phyloP scores from a whole-genome alignment of 768 basidiomycete genomes.

The Lenzites betulinus region DNA sequence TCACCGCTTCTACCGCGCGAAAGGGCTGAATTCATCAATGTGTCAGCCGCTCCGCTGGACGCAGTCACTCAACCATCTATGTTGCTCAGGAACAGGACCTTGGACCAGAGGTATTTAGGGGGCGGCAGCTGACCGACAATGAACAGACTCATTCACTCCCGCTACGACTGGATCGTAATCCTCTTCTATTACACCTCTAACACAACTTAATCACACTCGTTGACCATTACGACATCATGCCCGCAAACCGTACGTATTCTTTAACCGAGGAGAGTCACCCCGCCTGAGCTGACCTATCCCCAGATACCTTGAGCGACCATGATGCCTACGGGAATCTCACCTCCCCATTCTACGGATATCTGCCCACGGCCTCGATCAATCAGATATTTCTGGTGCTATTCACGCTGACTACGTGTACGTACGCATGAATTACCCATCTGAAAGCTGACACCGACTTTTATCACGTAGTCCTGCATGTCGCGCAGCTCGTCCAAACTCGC shows the following conservation, averaged over 20 bases:
- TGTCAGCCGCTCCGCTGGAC: too few relatives aligned
- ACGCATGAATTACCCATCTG: not conserved
- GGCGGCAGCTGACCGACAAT: too few relatives aligned
- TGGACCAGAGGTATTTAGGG: too few relatives aligned
- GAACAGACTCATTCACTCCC: too few relatives aligned
- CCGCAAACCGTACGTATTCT: not conserved
- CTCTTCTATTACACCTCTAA: too few relatives aligned
- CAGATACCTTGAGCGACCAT: not conserved
- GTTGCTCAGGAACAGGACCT: too few relatives aligned
- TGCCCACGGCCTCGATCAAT: not conserved
- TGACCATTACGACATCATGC: not conserved
- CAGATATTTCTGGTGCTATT: not conserved
- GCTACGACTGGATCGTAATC: too few relatives aligned
- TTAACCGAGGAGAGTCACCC: not conserved
- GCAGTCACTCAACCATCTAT: too few relatives aligned
- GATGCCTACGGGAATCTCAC: not conserved
- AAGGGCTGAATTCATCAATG: too few relatives aligned
- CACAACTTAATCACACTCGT: too few relatives aligned
- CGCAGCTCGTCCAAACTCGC: conserved; percentile 32
- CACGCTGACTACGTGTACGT: not conserved
- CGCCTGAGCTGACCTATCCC: not conserved
- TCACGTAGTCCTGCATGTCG: conserved; percentile 27
- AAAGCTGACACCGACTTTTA: too few relatives aligned
- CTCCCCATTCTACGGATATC: not conserved
- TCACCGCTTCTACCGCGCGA: too few relatives aligned